Evolutionary conservation across 2,329 filamentous ascomycete species (phyloP), one percentile per base, ranked within the genome.

Genomic region (Cladosporium sp.): DNA sequence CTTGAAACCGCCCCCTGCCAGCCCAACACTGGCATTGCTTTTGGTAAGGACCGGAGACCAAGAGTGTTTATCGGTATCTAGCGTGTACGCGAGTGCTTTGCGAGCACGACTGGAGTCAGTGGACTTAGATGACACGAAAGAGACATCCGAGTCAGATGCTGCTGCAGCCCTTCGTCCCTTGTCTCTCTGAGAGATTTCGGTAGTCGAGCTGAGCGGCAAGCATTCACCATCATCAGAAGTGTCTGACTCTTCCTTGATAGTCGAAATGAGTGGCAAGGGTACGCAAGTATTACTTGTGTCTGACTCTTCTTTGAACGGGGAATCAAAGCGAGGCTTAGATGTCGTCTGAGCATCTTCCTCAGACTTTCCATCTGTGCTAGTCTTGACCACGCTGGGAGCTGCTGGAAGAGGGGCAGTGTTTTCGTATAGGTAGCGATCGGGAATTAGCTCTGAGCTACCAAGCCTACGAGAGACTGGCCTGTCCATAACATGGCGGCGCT

Each of bases 71-170:
- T 11, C 43, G 4, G 38, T 27, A 20, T 38, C 25, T 7, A 47
- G 33, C 9, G 20, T 30, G 33, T 30, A 22, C 16, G 32, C 32
- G 7, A 45, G 42, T 11, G 43, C 33, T 22, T 47, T 39, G 7
- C 35, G n/a, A 18, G 43, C 43, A 29, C 43, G 35, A 27, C 43
- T 47, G 3, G 43, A 39, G n/a, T 47, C 43, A 8, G 43, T 47
- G 2, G 43, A 27, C 9, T 5, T 27, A 5, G 22, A 47, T 18
- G 43, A 47, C 3, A 39, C 35, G 15, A 33, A 47, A 3, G 43
- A 46, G 9, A 27, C 13, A 20, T 29, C 22, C 6, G 43, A 47
- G 19, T 47, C 16, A 2, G 43, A 47, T 15, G 16, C 20, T 19
- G 43, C 43, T n/a, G 33, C 33, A 11, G 35, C 25, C 16, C 43